Evolutionary conservation across 2,329 filamentous ascomycete species (phyloP), one percentile per base, ranked within the genome.

Genomic region (Fusarium floridanum): DNA sequence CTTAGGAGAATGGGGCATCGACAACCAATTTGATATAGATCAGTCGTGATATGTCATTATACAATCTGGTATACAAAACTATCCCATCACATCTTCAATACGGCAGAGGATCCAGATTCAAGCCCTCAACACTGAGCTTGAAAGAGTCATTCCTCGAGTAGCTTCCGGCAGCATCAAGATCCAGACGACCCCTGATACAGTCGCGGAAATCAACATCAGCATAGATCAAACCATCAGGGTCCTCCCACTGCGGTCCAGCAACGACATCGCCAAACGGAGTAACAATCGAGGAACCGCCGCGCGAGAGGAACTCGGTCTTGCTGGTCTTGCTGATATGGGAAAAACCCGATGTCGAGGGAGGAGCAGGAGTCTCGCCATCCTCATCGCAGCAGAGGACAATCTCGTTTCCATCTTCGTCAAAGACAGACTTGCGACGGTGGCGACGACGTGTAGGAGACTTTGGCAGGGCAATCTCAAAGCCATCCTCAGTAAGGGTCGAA

Each of bases 121-220:
- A 77, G 0, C 90, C 91, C 61, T 88, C 83, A 5, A 92, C 90
- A 0, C 85, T 88, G 32, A 92, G 85, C 78, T 87, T 88, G 82
- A 92, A 92, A 5, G 88, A 85, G 80, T 92, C 91, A 70, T 90
- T 91, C 64, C 95, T 88, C 3, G 94, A 95, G 82, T 97, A 98
- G 80, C 93, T 95, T 0, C 95, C 95, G 3, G 91, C 94, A 41
- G 94, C 91, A 84, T 98, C 95, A 56, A 98, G 82, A 81, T 98
- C 95, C 74, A 98, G 81, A 62, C 94, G 86, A 0, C 95, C 95
- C 11, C 94, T 88, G 75, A 95, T 90, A 77, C 95, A 98, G 75
- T 98, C 95, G 57, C 97, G 93, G 78, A 98, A 92, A 79, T 98
- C 95, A 5, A 95, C 92, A 73, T 97, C 94, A 1, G 90, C 87